Conservation (phyloP, 306 rosid species). For the Trifolium pratense region DNA sequence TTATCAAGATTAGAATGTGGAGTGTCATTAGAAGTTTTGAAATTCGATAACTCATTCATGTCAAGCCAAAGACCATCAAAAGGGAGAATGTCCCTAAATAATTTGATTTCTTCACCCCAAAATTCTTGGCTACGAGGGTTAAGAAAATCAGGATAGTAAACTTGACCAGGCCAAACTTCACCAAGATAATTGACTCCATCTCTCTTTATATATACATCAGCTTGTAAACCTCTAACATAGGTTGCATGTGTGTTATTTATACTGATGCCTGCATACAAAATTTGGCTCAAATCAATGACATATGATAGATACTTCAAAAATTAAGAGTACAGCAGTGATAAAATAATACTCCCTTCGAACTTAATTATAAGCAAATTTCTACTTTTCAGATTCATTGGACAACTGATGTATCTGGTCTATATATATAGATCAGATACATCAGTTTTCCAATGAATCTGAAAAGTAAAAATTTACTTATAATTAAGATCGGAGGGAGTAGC, state of each 20-base stretch:
- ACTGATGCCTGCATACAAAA: slow-evolving; percentile 64
- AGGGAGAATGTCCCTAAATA: slow-evolving; percentile 60
- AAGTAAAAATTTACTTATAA: too few species aligned
- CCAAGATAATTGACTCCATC: slow-evolving; percentile 71
- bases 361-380: too few species aligned
- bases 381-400: too few species aligned
- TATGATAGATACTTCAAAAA: too few species aligned
- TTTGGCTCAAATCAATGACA: not conserved
- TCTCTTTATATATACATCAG: slow-evolving; percentile 71
- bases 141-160: slow-evolving; percentile 78
- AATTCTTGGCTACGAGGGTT: slow-evolving; percentile 57
- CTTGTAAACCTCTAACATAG: slow-evolving; percentile 67
- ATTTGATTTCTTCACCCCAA: slow-evolving; percentile 77
- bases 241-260: slow-evolving; percentile 66
- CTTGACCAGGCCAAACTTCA: slow-evolving; percentile 92
- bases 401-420: too few species aligned
- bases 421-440: too few species aligned
- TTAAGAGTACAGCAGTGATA: too few species aligned
- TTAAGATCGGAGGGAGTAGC: too few species aligned
- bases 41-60: slow-evolving; percentile 86
- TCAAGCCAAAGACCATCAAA: slow-evolving; percentile 90
- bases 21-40: slow-evolving; percentile 59
- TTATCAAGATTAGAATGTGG: slow-evolving; percentile 69
- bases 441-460: too few species aligned
- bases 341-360: too few species aligned